Base-by-base conservation (phyloP, 1,284 basidiomycete species). In the Heterobasidion annosum region DNA sequence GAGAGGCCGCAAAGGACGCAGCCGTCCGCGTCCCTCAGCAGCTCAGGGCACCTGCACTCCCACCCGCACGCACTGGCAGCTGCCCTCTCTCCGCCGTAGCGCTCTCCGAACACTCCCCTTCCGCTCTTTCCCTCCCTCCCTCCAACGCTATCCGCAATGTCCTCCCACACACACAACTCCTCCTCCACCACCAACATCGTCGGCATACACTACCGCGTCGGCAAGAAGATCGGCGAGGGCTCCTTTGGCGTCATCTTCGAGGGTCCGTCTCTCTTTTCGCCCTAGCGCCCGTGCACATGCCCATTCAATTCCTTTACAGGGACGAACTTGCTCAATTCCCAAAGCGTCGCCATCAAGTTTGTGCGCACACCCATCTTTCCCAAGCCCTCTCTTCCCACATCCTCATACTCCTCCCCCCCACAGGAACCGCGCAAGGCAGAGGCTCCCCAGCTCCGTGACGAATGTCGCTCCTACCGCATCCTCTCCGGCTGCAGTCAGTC, bases 321-420 rank as follows among this genome's bases (percentile, higher is more conserved):
- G 53, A 94, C 92, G 48, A 97, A 98, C 69, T 76, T 97, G 46
- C 82, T 97, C 70, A 97, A 97, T 77, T 91, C 88, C 35, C 92
- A 95, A 75, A 93, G 92, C 4, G 93, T 97, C 53, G 94, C 94
- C 58, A 97, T 98, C 83, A 98, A 98, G 77, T 98, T 98, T 79
- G 93, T 94, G 67, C 70, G 91, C 82, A 37, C 37, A 47, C 19
- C 51, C 47, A 25, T 50, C 13, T 35, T 48, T 46, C 33, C 49
- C 48, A 37, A 55, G 35, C 34, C 37, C 34, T 35, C 53, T 46
- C 44, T 49, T 51, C 16, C 49, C 54, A 35, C 49, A 51, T 51
- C 45, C 54, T 53, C 56, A 58, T 58, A 48, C 50, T 51, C 43
- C 54, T 52, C 56, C 58, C 58, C 50, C 51, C 49, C 58, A 40